Percentiles rank a stretch among this genome's conserved stretches.
These are phyloP conservation scores for Schizophyllum commune DNA, from an alignment of 1,284 basidiomycete species.

Conservation along the genomic window DNA sequence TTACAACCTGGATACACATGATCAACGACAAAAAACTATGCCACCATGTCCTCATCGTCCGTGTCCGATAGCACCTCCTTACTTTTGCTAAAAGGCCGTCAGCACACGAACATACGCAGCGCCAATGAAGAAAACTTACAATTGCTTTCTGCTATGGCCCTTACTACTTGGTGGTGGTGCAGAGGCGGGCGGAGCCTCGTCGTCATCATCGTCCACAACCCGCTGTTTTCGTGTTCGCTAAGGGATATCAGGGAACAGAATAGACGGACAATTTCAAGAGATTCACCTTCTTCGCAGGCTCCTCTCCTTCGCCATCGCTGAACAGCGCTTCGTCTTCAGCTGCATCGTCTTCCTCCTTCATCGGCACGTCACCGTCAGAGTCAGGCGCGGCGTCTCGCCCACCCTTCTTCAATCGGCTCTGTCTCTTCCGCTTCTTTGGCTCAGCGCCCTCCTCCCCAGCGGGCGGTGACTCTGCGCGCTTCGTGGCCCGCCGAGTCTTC, in stretches of 20 bases:
- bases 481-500: slow-evolving; percentile 46
- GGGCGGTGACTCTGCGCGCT: slow-evolving; percentile 33
- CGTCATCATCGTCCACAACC: slow-evolving; percentile 68
- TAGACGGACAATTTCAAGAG: background rate
- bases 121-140: slow-evolving; percentile 37
- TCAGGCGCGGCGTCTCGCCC: slow-evolving; percentile 16
- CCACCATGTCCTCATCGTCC: slow-evolving; percentile 48
- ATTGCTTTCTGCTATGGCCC: slow-evolving; percentile 41
- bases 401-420: slow-evolving; percentile 41
- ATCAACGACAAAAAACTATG: too few relatives aligned
- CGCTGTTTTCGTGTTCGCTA: slow-evolving; percentile 47
- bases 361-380: background rate
- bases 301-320: slow-evolving; percentile 60
- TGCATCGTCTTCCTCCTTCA: slow-evolving; percentile 30
- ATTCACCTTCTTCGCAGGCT: slow-evolving; percentile 58
- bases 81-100: slow-evolving; percentile 49
- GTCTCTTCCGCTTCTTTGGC: slow-evolving; percentile 42
- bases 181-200: slow-evolving; percentile 46
- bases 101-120: slow-evolving; percentile 1
- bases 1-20: too few relatives aligned
- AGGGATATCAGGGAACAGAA: slow-evolving; percentile 4
- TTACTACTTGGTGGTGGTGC: slow-evolving; percentile 25
- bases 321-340: slow-evolving; percentile 55
- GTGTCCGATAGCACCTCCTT: slow-evolving; percentile 74
- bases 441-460: slow-evolving; percentile 49